phyloP scores from a whole-genome alignment of 805 yeast genomes.

The Zygosaccharomyces pseudorouxii region DNA sequence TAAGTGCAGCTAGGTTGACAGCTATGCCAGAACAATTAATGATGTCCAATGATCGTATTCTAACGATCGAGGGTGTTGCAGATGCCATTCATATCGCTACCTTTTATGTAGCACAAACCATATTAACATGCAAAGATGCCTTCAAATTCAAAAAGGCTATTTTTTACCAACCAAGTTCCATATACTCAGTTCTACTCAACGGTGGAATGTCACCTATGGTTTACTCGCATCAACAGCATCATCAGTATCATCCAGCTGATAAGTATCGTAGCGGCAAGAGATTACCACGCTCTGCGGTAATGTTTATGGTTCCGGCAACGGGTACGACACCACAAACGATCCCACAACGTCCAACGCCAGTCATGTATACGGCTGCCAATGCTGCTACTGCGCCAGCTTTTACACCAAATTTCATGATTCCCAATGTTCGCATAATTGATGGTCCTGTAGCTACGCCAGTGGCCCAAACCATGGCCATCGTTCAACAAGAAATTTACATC shows the following conservation, averaged over 20 bases:
- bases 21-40: slow-evolving; percentile 73
- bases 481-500: slow-evolving; percentile 64
- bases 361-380: slow-evolving; percentile 26
- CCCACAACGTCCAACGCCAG: slow-evolving; percentile 8
- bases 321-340: slow-evolving; percentile 1
- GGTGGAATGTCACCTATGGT: slow-evolving; percentile 12
- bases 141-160: slow-evolving; percentile 45
- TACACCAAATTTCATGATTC: slow-evolving; percentile 25
- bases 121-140: slow-evolving; percentile 50
- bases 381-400: slow-evolving; percentile 28
- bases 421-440: slow-evolving; percentile 27
- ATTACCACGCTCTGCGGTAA: slow-evolving; percentile 15
- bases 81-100: slow-evolving; percentile 85
- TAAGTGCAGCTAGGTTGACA: slow-evolving; percentile 68
- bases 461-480: slow-evolving; percentile 44
- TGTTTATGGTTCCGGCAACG: slow-evolving; percentile 11
- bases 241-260: slow-evolving; percentile 26
- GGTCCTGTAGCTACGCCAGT: slow-evolving; percentile 15
- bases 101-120: slow-evolving; percentile 66
- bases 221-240: slow-evolving; percentile 27
- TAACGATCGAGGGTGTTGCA: slow-evolving; percentile 71
- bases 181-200: slow-evolving; percentile 26
- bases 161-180: slow-evolving; percentile 32
- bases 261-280: slow-evolving; percentile 23
- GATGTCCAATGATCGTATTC: slow-evolving; percentile 69